Conservation (phyloP, 441 rosid genomes). For the Euphorbia schlechtendalii region DNA sequence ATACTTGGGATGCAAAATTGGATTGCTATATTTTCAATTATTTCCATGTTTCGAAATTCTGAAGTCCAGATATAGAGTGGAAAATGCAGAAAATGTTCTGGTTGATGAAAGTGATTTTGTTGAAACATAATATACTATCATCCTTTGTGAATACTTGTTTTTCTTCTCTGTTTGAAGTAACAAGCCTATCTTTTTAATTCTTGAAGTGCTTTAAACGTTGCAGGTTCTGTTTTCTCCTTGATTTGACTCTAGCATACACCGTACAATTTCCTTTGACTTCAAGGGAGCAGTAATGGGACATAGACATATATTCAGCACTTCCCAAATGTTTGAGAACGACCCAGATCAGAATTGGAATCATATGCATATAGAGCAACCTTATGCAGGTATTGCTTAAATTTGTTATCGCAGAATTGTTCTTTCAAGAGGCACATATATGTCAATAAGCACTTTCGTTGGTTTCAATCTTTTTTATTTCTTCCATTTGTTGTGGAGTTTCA, state of each 20-base stretch:
- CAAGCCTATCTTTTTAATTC: conserved; percentile 1
- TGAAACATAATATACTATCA: background rate
- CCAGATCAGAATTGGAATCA: conserved; percentile 65
- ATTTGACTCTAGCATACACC: conserved; percentile 18
- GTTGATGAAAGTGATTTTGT: background rate
- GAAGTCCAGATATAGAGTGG: conserved; percentile 2
- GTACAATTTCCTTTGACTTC: conserved; percentile 14
- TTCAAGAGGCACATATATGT: background rate
- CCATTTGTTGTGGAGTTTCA: background rate
- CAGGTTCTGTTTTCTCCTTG: conserved; percentile 33
- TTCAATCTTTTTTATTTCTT: background rate
- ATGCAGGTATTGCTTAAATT: conserved; percentile 48
- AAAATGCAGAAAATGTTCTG: background rate
- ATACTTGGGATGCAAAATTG: too few relatives aligned
- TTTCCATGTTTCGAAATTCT: too few relatives aligned
- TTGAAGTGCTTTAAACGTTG: conserved; percentile 19
- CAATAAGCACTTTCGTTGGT: background rate
- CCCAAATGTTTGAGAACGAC: conserved; percentile 52
- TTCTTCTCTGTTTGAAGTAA: background rate
- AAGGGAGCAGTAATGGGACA: conserved; percentile 49
- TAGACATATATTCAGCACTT: conserved; percentile 44
- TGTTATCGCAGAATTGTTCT: conserved; percentile 9
- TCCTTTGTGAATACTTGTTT: background rate
- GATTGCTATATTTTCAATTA: too few relatives aligned
- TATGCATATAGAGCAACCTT: conserved; percentile 51